Base-by-base conservation (phyloP, 2,329 filamentous ascomycete species). In the Aspergillus vadensis region DNA sequence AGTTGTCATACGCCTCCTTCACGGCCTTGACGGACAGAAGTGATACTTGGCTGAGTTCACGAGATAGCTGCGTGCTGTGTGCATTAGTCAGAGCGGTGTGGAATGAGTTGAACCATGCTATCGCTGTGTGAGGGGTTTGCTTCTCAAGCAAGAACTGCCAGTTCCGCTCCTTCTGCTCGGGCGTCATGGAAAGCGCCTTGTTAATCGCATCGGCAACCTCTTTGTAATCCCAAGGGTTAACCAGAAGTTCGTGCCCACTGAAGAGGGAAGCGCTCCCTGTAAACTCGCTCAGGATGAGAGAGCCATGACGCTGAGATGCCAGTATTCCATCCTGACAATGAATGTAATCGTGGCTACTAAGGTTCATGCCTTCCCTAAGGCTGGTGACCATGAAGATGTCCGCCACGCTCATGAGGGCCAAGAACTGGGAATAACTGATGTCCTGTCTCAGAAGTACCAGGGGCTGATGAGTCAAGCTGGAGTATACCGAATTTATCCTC, bases 161-260 rank as follows among this genome's bases (percentile, higher is more conserved):
- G 17, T 92, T 86, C 6, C 78, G 76, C 62, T 86, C 79, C 77
- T 90, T 94, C 72, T 96, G 91, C 8, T 87, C 85, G 0, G 86
- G 82, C 1, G 79, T 80, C 92, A 97, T 96, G 69, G 94, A 90
- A 12, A 97, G 80, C 1, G 92, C 92, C 56, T 83, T 81, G 72
- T 90, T 89, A 77, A 98, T 93, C 5, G 91, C 90, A 25, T 94
- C 87, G 53, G 93, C 91, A 69, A 91, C 95, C 72, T 91, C 86
- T 44, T 88, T 86, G 75, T 96, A 96, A 73, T 97, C 91, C 94
- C 94, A 98, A 0, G 94, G 94, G 70, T 98, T 98, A 70, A 97
- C 89, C 0, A 91, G 85, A 15, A 97, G 83, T 66, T 95, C 89
- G 57, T 91, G 86, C 32, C 88, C 87, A 15, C 86, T 85, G 69